Evolutionary conservation across 2,329 filamentous ascomycete genomes (phyloP).

Genomic region (Talaromyces amestolkiae): DNA sequence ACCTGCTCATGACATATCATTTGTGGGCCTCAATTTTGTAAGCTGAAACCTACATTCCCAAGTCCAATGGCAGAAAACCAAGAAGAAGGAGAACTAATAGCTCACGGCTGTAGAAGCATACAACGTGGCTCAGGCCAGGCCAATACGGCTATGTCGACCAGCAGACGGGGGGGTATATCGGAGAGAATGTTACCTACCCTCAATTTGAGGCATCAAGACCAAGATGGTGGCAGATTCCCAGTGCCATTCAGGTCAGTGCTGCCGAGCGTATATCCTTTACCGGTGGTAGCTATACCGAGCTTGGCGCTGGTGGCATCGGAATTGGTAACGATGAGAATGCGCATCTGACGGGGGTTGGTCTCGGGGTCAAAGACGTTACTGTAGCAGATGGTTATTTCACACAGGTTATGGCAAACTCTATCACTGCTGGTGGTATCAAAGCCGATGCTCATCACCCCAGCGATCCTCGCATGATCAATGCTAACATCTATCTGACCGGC

Average conservation of each 20-base stretch:
- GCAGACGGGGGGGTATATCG: not conserved
- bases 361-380: not conserved
- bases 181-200: constrained; percentile 1
- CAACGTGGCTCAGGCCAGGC: not conserved
- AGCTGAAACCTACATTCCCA: not conserved
- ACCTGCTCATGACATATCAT: constrained; percentile 1
- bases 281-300: not conserved
- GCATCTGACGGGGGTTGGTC: not conserved
- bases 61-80: not conserved
- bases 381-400: constrained; percentile 2
- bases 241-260: constrained; percentile 5
- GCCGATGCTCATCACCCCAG: constrained; percentile 1
- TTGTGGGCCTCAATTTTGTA: constrained; percentile 7
- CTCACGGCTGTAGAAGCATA: not conserved
- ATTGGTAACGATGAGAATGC: constrained; percentile 2
- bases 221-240: not conserved
- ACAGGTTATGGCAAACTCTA: constrained; percentile 6
- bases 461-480: constrained; percentile 4
- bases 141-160: not conserved
- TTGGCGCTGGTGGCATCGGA: not conserved
- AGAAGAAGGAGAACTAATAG: not conserved
- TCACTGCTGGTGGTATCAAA: constrained; percentile 1
- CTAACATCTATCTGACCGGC: not conserved
- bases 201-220: not conserved
- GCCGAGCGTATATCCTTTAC: constrained; percentile 1